Conservation (phyloP, 2,329 filamentous ascomycete genomes). For the Sclerotinia sclerotiorum region DNA sequence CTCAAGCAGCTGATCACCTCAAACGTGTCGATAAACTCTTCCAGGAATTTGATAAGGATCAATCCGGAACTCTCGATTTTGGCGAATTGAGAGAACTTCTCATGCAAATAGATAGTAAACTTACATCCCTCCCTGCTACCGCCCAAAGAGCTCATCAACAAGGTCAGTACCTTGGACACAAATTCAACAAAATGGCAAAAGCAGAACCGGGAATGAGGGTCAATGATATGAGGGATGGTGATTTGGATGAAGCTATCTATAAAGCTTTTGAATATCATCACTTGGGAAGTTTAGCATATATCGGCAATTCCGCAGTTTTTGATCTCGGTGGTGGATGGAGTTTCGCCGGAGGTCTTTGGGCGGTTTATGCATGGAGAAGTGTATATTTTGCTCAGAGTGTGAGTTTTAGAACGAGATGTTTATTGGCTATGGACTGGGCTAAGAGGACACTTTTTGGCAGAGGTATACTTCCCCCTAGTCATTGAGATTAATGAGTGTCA, state of each 20-base stretch:
- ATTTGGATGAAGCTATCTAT: slow-evolving; percentile 88
- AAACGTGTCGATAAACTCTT: slow-evolving; percentile 90
- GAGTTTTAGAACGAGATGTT: slow-evolving; percentile 80
- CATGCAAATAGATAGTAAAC: slow-evolving; percentile 87
- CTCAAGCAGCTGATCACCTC: slow-evolving; percentile 83
- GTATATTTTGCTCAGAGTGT: slow-evolving; percentile 98
- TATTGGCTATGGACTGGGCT: slow-evolving; percentile 98
- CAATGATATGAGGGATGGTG: slow-evolving; percentile 84
- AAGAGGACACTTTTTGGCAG: slow-evolving; percentile 93
- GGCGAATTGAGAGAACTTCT: slow-evolving; percentile 86
- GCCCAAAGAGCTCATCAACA: slow-evolving; percentile 97
- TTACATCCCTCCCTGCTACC: slow-evolving; percentile 91
- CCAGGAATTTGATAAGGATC: slow-evolving; percentile 86
- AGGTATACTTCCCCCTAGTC: slow-evolving; percentile 54
- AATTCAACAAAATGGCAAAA: slow-evolving; percentile 88
- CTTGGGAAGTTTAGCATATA: slow-evolving; percentile 87
- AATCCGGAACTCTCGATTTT: slow-evolving; percentile 90
- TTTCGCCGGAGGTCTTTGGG: slow-evolving; percentile 79
- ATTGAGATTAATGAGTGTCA: not conserved
- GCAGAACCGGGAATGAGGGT: slow-evolving; percentile 70
- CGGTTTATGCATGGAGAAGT: slow-evolving; percentile 93
- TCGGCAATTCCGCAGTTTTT: slow-evolving; percentile 95
- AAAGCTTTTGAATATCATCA: slow-evolving; percentile 94
- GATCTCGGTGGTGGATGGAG: slow-evolving; percentile 78
- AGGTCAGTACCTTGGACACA: slow-evolving; percentile 85